Evolutionary conservation across 306 rosid species (phyloP).

Genomic region (Rosa multiflora): DNA sequence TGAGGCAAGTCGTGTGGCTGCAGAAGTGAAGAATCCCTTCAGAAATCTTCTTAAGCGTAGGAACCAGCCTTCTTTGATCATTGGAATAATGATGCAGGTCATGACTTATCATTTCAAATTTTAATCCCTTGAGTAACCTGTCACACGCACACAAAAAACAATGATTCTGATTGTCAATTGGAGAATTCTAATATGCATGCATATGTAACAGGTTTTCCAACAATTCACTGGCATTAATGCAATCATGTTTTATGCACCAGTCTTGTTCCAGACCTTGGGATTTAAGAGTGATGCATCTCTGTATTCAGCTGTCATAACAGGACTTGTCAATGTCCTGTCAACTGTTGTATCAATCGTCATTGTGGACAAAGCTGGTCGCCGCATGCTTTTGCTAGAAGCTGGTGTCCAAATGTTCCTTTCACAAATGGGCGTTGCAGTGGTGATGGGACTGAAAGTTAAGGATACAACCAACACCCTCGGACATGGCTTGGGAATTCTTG

Average conservation of each 20-base stretch:
- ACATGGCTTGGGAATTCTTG: constrained; percentile 22
- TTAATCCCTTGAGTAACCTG: not conserved
- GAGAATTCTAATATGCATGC: not conserved
- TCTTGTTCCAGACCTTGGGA: constrained; percentile 54
- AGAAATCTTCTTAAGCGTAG: constrained; percentile 40
- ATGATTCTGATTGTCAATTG: not conserved
- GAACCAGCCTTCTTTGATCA: constrained; percentile 54
- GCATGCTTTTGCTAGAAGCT: constrained; percentile 51
- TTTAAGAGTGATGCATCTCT: constrained; percentile 48
- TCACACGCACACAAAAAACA: not conserved
- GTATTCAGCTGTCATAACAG: constrained; percentile 62
- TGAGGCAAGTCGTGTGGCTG: constrained; percentile 49
- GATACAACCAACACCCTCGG: constrained; percentile 32
- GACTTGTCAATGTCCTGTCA: constrained; percentile 55
- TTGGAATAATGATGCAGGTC: constrained; percentile 35
- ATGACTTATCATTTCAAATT: not conserved
- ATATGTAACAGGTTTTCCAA: constrained; percentile 49
- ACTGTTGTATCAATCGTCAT: constrained; percentile 53
- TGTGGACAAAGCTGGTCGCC: constrained; percentile 56
- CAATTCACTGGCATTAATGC: constrained; percentile 72
- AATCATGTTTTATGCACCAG: constrained; percentile 73
- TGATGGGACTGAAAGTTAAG: constrained; percentile 45
- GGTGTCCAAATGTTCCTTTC: constrained; percentile 69
- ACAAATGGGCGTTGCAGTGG: constrained; percentile 42
- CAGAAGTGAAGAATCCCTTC: constrained; percentile 42